Conservation (phyloP, 2,329 filamentous ascomycete species). For the Fusarium sp. region DNA sequence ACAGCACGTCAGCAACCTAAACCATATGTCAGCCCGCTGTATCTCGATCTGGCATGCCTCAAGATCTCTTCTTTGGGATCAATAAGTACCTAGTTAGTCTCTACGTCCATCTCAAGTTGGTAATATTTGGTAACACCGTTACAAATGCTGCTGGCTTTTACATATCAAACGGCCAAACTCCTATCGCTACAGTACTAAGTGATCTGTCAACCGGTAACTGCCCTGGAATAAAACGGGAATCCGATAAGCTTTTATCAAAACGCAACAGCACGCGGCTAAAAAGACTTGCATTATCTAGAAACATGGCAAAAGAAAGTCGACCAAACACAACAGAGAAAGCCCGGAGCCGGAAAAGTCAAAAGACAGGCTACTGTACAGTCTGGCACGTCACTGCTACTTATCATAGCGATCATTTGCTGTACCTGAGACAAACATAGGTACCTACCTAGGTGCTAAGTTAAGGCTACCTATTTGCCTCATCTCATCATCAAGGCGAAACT, state of each 20-base stretch:
- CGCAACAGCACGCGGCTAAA: conserved; percentile 26
- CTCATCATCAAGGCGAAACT: neutral
- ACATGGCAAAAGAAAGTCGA: conserved; percentile 13
- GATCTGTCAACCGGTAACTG: conserved; percentile 5
- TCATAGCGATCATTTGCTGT: conserved; percentile 8
- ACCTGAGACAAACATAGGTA: conserved; percentile 7
- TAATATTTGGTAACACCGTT: conserved; percentile 2
- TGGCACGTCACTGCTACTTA: conserved; percentile 39
- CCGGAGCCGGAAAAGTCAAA: conserved; percentile 28
- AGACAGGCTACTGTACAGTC: conserved; percentile 9
- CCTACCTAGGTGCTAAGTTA: too few relatives aligned
- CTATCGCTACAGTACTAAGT: neutral
- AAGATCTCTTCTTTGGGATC: neutral
- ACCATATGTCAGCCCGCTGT: conserved; percentile 21
- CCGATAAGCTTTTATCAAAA: conserved; percentile 19
- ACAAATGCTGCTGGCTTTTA: neutral
- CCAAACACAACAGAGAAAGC: conserved; percentile 27
- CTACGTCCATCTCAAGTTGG: neutral
- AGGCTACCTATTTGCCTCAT: conserved; percentile 9
- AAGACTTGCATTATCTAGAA: conserved; percentile 38
- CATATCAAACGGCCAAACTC: neutral
- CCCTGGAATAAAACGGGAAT: conserved; percentile 13
- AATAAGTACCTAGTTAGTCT: neutral
- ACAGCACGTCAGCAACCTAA: conserved; percentile 31
- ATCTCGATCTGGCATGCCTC: conserved; percentile 11